These are phyloP conservation scores for Cryphonectria carpinicola DNA, from an alignment of 2,329 filamentous ascomycete species.

Conservation along the genomic window DNA sequence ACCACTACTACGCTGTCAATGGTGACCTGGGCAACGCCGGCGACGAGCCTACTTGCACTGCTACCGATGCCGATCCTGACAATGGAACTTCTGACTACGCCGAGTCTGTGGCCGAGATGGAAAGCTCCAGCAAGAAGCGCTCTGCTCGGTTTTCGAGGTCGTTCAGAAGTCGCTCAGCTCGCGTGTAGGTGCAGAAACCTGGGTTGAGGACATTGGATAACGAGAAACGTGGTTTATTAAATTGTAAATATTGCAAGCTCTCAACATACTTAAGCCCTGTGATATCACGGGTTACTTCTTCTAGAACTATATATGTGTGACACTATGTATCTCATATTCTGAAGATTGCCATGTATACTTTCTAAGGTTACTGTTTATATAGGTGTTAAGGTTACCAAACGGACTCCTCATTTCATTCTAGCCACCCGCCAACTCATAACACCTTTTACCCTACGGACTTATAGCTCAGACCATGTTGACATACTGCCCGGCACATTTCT, in stretches of 20 bases:
- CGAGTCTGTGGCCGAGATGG: constrained; percentile 27
- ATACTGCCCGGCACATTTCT: too few species aligned
- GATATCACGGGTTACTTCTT: background rate
- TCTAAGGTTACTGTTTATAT: too few species aligned
- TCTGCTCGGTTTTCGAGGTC: background rate
- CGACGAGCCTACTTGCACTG: constrained; percentile 38
- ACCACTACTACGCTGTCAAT: constrained; percentile 38
- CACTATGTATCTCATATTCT: too few species aligned
- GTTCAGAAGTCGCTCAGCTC: background rate
- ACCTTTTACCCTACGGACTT: too few species aligned
- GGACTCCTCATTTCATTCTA: too few species aligned
- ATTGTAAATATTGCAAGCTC: background rate
- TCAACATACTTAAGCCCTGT: background rate
- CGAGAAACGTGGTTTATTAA: background rate
- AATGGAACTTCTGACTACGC: constrained; percentile 46
- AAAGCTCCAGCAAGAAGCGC: background rate
- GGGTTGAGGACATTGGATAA: background rate
- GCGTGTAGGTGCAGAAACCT: background rate
- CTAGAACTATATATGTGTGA: background rate
- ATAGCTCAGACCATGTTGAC: too few species aligned
- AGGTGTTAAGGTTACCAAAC: too few species aligned
- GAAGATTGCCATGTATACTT: too few species aligned
- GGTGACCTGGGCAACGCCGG: constrained; percentile 41
- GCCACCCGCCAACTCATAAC: too few species aligned
- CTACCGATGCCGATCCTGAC: constrained; percentile 45